phyloP scores from a whole-genome alignment of 2,329 filamentous ascomycete genomes.

The Fusarium pseudocircinatum region DNA sequence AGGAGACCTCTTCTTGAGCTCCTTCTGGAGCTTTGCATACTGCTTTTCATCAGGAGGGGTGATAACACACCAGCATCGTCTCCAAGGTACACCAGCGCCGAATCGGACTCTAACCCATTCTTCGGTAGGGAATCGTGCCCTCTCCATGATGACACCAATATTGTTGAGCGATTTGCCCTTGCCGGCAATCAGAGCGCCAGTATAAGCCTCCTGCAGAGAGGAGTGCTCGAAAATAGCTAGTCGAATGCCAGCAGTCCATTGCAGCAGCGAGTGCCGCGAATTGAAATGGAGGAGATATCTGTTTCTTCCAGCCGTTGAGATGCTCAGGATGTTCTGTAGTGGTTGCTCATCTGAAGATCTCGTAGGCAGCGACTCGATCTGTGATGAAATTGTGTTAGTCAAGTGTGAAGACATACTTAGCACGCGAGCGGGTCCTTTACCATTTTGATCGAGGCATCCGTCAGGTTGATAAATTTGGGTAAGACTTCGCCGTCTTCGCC shows the following conservation, averaged over 20 bases:
- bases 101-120: constrained; percentile 97
- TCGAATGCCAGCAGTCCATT: constrained; percentile 96
- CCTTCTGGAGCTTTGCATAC: constrained; percentile 82
- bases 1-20: constrained; percentile 80
- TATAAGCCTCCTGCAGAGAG: constrained; percentile 94
- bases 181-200: constrained; percentile 91
- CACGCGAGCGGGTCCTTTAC: constrained; percentile 58
- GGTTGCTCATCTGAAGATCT: constrained; percentile 79
- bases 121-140: constrained; percentile 78
- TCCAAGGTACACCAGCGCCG: constrained; percentile 94
- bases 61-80: constrained; percentile 96
- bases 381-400: constrained; percentile 29
- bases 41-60: constrained; percentile 94
- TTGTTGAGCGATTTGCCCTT: constrained; percentile 92
- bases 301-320: constrained; percentile 95
- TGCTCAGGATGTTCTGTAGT: constrained; percentile 92
- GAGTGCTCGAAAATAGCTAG: constrained; percentile 95
- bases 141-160: constrained; percentile 88
- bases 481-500: constrained; percentile 86
- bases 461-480: constrained; percentile 94
- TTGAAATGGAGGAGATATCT: constrained; percentile 97
- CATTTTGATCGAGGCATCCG: constrained; percentile 98
- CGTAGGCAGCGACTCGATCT: constrained; percentile 92
- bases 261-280: constrained; percentile 88
- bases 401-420: neutral